Conservation (phyloP, 2,329 filamentous ascomycete species). For the Pseudogymnoascus sp. region DNA sequence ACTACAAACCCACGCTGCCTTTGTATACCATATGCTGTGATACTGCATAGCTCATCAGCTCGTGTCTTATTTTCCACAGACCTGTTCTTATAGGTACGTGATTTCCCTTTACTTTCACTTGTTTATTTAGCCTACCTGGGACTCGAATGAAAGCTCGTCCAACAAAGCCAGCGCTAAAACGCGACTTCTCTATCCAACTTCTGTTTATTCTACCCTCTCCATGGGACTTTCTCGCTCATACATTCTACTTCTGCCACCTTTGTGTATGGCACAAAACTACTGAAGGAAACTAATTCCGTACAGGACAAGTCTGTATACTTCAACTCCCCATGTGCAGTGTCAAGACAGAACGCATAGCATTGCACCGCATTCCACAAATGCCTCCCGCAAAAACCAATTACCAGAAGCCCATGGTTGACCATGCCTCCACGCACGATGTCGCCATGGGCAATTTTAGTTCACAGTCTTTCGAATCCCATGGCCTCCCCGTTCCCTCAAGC, state of each 20-base stretch:
- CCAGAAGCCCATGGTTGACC: background rate
- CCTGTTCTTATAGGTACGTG: conserved; percentile 2
- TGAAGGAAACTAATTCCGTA: background rate
- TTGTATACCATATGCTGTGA: background rate
- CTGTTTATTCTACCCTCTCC: background rate
- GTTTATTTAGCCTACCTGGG: background rate
- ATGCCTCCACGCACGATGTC: background rate
- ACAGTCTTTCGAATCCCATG: background rate
- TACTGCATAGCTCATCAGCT: background rate
- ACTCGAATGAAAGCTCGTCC: background rate
- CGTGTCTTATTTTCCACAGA: background rate
- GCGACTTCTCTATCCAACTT: background rate
- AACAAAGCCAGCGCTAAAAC: background rate
- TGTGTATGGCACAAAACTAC: background rate
- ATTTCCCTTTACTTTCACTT: background rate
- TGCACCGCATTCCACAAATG: background rate
- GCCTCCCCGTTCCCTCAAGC: background rate
- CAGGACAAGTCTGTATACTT: background rate
- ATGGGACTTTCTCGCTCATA: background rate
- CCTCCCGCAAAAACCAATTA: background rate
- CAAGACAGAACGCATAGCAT: background rate
- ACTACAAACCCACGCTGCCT: background rate
- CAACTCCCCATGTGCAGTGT: background rate
- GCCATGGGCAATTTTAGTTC: background rate
- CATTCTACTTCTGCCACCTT: background rate